Conservation (phyloP, 2,329 filamentous ascomycete species). For the Botryosphaeria dothidea region DNA sequence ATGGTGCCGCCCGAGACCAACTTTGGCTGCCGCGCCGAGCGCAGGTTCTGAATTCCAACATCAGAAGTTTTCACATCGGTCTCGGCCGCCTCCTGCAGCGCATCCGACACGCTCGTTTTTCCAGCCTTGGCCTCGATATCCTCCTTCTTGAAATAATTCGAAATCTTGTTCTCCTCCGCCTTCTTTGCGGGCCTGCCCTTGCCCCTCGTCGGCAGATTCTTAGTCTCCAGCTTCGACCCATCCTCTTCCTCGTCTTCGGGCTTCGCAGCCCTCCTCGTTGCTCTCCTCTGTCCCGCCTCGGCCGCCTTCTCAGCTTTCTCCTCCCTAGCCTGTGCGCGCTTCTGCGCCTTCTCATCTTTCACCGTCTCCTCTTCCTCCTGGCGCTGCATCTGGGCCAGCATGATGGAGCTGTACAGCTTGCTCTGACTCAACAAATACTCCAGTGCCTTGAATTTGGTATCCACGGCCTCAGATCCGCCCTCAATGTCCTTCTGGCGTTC, state of each 20-base stretch:
- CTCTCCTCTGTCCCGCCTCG: slow-evolving; percentile 47
- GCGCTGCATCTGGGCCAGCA: slow-evolving; percentile 55
- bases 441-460: slow-evolving; percentile 54
- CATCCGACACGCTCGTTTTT: slow-evolving; percentile 57
- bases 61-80: slow-evolving; percentile 60
- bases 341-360: slow-evolving; percentile 47
- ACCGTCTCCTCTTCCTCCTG: slow-evolving; percentile 51
- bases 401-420: slow-evolving; percentile 54
- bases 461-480: slow-evolving; percentile 46
- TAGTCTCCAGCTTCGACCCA: slow-evolving; percentile 17
- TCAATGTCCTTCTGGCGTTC: slow-evolving; percentile 49
- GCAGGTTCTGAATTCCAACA: slow-evolving; percentile 66
- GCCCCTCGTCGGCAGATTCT: slow-evolving; percentile 20
- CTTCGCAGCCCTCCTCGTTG: slow-evolving; percentile 40
- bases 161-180: slow-evolving; percentile 47
- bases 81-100: slow-evolving; percentile 59
- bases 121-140: slow-evolving; percentile 56
- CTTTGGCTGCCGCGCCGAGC: slow-evolving; percentile 82
- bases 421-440: slow-evolving; percentile 55
- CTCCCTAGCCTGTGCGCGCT: slow-evolving; percentile 41
- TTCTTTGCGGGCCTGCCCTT: slow-evolving; percentile 42
- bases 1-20: slow-evolving; percentile 85
- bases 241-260: slow-evolving; percentile 25
- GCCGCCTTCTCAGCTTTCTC: slow-evolving; percentile 49
- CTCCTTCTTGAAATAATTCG: slow-evolving; percentile 62